A percentile compares a stretch with the other conserved stretches of the same genome.
phyloP scores from a whole-genome alignment of 1,139 yeast genomes.

The Taphrina betulina region DNA sequence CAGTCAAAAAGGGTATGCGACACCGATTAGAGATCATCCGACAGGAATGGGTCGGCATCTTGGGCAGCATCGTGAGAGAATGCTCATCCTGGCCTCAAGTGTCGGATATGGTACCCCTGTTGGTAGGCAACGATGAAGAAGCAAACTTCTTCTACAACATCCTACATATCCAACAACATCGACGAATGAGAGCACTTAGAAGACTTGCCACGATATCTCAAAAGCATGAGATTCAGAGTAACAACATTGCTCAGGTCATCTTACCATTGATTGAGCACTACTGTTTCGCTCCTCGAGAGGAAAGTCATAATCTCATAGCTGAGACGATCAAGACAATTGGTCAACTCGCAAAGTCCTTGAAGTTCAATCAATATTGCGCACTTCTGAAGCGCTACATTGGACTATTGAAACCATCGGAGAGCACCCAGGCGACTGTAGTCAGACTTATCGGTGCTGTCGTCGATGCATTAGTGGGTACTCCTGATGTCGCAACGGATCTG shows the following conservation, averaged over 20 bases:
- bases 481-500: constrained; percentile 27
- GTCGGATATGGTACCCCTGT: constrained; percentile 64
- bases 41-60: constrained; percentile 64
- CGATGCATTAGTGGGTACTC: constrained; percentile 48
- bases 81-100: constrained; percentile 56
- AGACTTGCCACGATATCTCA: constrained; percentile 52
- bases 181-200: constrained; percentile 79
- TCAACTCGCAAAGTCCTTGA: constrained; percentile 56
- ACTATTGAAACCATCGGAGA: constrained; percentile 54
- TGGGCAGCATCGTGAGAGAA: constrained; percentile 60
- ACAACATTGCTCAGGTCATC: constrained; percentile 72
- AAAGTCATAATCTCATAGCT: constrained; percentile 66
- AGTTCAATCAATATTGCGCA: constrained; percentile 81
- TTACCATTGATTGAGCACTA: constrained; percentile 83
- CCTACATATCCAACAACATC: constrained; percentile 77
- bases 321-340: constrained; percentile 71
- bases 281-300: constrained; percentile 54
- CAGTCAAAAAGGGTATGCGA: constrained; percentile 67
- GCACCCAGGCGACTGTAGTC: constrained; percentile 59
- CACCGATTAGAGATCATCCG: constrained; percentile 63
- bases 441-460: constrained; percentile 65
- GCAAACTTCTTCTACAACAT: constrained; percentile 80
- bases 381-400: constrained; percentile 67
- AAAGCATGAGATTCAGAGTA: constrained; percentile 49
- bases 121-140: constrained; percentile 72